Percentiles rank a stretch among this genome's conserved stretches.
Evolutionary conservation across 2,329 filamentous ascomycete species (phyloP).

Genomic region (Clonostachys rhizophaga): DNA sequence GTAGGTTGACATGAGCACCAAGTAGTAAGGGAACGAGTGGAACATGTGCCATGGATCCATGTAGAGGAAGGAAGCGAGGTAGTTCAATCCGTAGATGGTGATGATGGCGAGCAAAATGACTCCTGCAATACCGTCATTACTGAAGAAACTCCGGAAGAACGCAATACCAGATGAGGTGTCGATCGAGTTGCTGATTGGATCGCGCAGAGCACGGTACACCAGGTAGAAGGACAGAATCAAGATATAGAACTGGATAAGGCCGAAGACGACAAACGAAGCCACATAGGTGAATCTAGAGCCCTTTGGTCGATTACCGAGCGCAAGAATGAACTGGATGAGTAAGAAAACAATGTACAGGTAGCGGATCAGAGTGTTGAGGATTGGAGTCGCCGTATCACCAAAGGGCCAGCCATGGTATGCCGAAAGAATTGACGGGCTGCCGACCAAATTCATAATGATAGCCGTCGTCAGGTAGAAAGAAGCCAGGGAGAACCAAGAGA

Average conservation of each 20-base stretch:
- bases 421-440: constrained; percentile 48
- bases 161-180: constrained; percentile 52
- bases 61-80: constrained; percentile 88
- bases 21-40: constrained; percentile 84
- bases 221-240: constrained; percentile 79
- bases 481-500: constrained; percentile 79
- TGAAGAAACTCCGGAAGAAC: constrained; percentile 74
- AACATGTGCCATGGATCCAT: constrained; percentile 98
- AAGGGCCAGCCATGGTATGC: constrained; percentile 73
- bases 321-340: constrained; percentile 85
- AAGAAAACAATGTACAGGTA: constrained; percentile 85
- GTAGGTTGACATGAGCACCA: constrained; percentile 85
- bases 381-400: constrained; percentile 72
- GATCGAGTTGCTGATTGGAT: constrained; percentile 46
- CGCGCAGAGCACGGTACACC: constrained; percentile 70
- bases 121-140: constrained; percentile 62
- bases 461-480: constrained; percentile 91
- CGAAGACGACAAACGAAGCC: constrained; percentile 77
- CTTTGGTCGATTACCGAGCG: constrained; percentile 88
- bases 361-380: constrained; percentile 81
- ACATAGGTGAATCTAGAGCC: constrained; percentile 85
- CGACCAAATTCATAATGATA: constrained; percentile 91
- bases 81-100: constrained; percentile 90
- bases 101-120: constrained; percentile 86
- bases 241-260: constrained; percentile 78